phyloP scores from a whole-genome alignment of 2,329 filamentous ascomycete genomes.

The Verticillium alfalfae region DNA sequence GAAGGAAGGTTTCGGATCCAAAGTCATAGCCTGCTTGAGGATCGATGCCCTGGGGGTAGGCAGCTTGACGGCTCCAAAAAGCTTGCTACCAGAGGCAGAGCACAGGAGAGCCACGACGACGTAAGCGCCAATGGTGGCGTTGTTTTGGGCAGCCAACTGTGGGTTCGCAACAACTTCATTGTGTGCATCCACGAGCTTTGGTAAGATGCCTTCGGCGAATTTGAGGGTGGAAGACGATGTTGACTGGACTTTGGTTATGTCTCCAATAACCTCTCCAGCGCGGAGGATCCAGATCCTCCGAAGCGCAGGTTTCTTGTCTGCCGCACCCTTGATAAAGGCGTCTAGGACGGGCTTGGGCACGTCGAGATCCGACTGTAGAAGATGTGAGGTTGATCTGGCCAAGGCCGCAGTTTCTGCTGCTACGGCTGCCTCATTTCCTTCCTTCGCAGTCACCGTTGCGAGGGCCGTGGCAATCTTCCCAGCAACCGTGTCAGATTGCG shows the following conservation, averaged over 20 bases:
- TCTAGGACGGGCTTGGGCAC: slow-evolving; percentile 64
- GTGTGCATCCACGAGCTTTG: slow-evolving; percentile 63
- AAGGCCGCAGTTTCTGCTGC: slow-evolving; percentile 70
- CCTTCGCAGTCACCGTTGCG: slow-evolving; percentile 67
- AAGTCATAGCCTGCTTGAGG: slow-evolving; percentile 57
- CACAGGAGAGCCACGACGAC: slow-evolving; percentile 58
- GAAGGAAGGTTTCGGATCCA: slow-evolving; percentile 81
- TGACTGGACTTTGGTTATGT: not conserved
- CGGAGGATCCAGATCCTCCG: slow-evolving; percentile 77
- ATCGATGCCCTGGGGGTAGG: slow-evolving; percentile 45
- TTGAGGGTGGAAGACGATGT: slow-evolving; percentile 29
- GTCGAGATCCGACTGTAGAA: slow-evolving; percentile 55
- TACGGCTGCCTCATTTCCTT: slow-evolving; percentile 82
- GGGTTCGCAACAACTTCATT: slow-evolving; percentile 76
- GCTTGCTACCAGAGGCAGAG: slow-evolving; percentile 47
- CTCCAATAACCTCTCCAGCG: slow-evolving; percentile 64
- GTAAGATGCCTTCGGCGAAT: slow-evolving; percentile 47
- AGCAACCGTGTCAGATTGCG: slow-evolving; percentile 55
- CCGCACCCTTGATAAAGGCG: slow-evolving; percentile 71
- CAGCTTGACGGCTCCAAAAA: slow-evolving; percentile 31
- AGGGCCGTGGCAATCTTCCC: slow-evolving; percentile 63
- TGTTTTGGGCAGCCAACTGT: slow-evolving; percentile 71
- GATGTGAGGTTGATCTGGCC: slow-evolving; percentile 55
- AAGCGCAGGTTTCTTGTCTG: slow-evolving; percentile 75
- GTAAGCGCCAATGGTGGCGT: slow-evolving; percentile 74